Evolutionary conservation across 495 filamentous ascomycete genomes (phyloP).

Genomic region (Penicillium flavigenum): DNA sequence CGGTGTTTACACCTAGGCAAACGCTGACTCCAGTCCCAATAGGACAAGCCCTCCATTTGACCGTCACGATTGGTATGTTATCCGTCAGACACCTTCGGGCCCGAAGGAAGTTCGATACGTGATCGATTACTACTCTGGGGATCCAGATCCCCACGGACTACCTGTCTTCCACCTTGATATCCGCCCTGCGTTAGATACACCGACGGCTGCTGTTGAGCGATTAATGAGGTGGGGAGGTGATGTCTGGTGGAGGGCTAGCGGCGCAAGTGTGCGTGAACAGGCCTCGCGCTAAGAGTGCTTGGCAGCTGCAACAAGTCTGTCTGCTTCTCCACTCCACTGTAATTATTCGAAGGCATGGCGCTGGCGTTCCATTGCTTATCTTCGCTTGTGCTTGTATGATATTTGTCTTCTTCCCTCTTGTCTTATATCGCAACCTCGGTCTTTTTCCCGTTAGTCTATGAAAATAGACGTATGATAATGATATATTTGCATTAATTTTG

Average conservation of each 20-base stretch:
- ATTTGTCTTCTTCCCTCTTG: slow-evolving; percentile 16
- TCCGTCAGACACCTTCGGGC: slow-evolving; percentile 60
- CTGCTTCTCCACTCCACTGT: slow-evolving; percentile 35
- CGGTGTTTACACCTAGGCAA: not conserved
- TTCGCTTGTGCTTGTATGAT: slow-evolving; percentile 12
- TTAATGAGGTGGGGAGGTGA: slow-evolving; percentile 87
- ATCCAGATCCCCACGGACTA: slow-evolving; percentile 83
- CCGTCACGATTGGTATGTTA: slow-evolving; percentile 94
- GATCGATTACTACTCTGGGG: slow-evolving; percentile 94
- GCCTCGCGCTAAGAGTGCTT: slow-evolving; percentile 9
- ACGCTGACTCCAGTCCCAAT: slow-evolving; percentile 14
- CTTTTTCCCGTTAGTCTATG: slow-evolving; percentile 7
- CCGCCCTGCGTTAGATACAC: slow-evolving; percentile 85
- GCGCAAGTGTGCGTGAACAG: slow-evolving; percentile 56
- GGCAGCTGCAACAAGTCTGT: not conserved
- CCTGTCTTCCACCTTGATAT: slow-evolving; percentile 98
- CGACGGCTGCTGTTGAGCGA: slow-evolving; percentile 77
- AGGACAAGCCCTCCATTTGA: slow-evolving; percentile 90
- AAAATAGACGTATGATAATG: slow-evolving; percentile 14
- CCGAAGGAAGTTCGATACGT: slow-evolving; percentile 84
- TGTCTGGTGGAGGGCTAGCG: slow-evolving; percentile 88
- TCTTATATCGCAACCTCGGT: slow-evolving; percentile 17
- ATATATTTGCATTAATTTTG: slow-evolving; percentile 12
- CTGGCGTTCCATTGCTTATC: slow-evolving; percentile 25
- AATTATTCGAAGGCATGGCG: slow-evolving; percentile 29